Evolutionary conservation across 1,284 basidiomycete species (phyloP).

Genomic region (Kalmanozyma brasiliensis): DNA sequence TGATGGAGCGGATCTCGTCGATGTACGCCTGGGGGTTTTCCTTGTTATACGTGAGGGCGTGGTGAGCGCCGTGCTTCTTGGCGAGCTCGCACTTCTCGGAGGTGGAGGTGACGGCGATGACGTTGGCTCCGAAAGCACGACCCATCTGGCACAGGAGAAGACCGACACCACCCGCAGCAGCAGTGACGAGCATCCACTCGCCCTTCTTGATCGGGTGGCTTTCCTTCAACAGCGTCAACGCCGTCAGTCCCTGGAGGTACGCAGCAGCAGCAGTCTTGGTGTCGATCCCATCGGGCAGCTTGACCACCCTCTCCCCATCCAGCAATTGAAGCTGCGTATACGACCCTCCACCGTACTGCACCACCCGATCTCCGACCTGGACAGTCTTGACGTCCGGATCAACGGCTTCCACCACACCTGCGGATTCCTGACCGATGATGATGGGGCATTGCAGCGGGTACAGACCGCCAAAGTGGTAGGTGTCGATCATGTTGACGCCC

Average conservation of each 20-base stretch:
- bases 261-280: slow-evolving; percentile 77
- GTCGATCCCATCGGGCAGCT: slow-evolving; percentile 72
- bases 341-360: slow-evolving; percentile 72
- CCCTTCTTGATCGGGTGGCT: slow-evolving; percentile 80
- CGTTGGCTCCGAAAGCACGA: slow-evolving; percentile 77
- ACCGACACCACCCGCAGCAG: slow-evolving; percentile 82
- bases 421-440: slow-evolving; percentile 80
- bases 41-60: slow-evolving; percentile 82
- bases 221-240: slow-evolving; percentile 81
- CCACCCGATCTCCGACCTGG: slow-evolving; percentile 75
- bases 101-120: slow-evolving; percentile 94
- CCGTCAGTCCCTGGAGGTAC: slow-evolving; percentile 82
- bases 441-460: slow-evolving; percentile 76
- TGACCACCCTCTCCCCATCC: slow-evolving; percentile 75
- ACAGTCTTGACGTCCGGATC: slow-evolving; percentile 67
- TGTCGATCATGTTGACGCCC: slow-evolving; percentile 75
- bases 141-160: slow-evolving; percentile 71
- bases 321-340: slow-evolving; percentile 82
- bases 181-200: slow-evolving; percentile 80
- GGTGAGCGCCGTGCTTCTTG: slow-evolving; percentile 81
- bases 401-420: slow-evolving; percentile 80
- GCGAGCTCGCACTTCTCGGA: slow-evolving; percentile 86
- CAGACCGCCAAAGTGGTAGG: slow-evolving; percentile 70
- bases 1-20: slow-evolving; percentile 73
- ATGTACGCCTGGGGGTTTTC: slow-evolving; percentile 35